These are phyloP conservation scores for Russula foetens DNA, from an alignment of 768 basidiomycete genomes.

Conservation along the genomic window DNA sequence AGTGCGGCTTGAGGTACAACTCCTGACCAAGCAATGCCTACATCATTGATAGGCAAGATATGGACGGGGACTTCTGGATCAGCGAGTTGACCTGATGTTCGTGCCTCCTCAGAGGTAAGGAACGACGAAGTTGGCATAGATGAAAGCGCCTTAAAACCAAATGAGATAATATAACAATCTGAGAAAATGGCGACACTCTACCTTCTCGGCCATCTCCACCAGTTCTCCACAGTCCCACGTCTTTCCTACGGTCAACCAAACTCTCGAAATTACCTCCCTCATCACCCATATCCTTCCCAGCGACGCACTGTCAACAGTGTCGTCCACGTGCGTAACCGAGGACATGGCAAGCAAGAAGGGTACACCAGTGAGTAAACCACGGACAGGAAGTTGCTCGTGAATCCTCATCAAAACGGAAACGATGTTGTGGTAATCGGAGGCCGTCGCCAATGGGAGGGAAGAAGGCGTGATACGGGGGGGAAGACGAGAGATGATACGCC, in stretches of 20 bases:
- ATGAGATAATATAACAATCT: background rate
- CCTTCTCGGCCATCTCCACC: constrained; percentile 45
- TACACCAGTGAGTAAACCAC: constrained; percentile 65
- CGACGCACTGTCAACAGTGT: constrained; percentile 31
- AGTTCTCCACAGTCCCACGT: constrained; percentile 62
- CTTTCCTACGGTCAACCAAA: constrained; percentile 62
- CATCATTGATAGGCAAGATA: background rate
- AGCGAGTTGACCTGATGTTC: constrained; percentile 2
- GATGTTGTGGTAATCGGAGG: constrained; percentile 70
- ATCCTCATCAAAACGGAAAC: constrained; percentile 57
- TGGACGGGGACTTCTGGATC: constrained; percentile 7
- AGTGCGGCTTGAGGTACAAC: constrained; percentile 11
- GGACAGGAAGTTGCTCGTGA: constrained; percentile 65
- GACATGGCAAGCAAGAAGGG: constrained; percentile 85
- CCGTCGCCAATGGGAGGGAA: constrained; percentile 41
- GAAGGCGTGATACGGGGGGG: constrained; percentile 36
- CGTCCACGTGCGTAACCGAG: constrained; percentile 37
- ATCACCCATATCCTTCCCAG: constrained; percentile 44
- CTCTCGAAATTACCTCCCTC: constrained; percentile 51
- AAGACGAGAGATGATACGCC: constrained; percentile 42
- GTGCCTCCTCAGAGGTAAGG: constrained; percentile 7
- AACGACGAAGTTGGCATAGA: constrained; percentile 5
- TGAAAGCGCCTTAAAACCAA: constrained; percentile 9
- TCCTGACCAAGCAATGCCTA: constrained; percentile 5
- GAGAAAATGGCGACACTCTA: constrained; percentile 25